Percentiles rank a stretch among this genome's conserved stretches.
phyloP scores from a whole-genome alignment of 495 filamentous ascomycete genomes.

The Podospora pseudopauciseta region DNA sequence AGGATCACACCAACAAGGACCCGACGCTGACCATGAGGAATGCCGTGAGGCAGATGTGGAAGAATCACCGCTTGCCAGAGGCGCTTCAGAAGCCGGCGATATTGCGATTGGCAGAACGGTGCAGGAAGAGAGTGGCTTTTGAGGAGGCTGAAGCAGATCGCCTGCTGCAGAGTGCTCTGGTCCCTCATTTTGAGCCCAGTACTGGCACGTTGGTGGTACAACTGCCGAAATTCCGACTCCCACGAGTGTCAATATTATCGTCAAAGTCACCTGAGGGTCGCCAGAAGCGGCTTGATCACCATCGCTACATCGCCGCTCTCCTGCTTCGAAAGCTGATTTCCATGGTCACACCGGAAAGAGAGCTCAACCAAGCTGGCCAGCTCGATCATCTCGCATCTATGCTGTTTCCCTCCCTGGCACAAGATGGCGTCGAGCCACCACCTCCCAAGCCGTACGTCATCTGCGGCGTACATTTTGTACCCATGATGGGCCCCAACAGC shows the following conservation, averaged over 20 bases:
- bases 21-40: conserved; percentile 74
- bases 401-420: conserved; percentile 35
- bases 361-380: conserved; percentile 27
- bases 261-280: conserved; percentile 20
- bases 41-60: conserved; percentile 65
- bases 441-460: conserved; percentile 49
- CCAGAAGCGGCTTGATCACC: conserved; percentile 29
- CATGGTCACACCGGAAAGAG: conserved; percentile 39
- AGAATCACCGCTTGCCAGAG: conserved; percentile 56
- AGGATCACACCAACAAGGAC: conserved; percentile 83
- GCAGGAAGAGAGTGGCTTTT: conserved; percentile 26
- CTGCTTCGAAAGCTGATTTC: conserved; percentile 38
- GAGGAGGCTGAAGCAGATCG: conserved; percentile 37
- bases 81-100: conserved; percentile 67
- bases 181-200: conserved; percentile 40
- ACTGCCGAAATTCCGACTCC: conserved; percentile 31
- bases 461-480: conserved; percentile 53
- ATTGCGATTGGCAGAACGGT: conserved; percentile 48
- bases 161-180: conserved; percentile 29
- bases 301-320: conserved; percentile 39
- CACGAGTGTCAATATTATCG: conserved; percentile 14
- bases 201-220: conserved; percentile 42
- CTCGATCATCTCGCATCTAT: conserved; percentile 36
- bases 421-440: conserved; percentile 9
- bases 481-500: conserved; percentile 29